Base-by-base conservation (phyloP, 2,329 filamentous ascomycete genomes). In the Fusarium brachygibbosum region DNA sequence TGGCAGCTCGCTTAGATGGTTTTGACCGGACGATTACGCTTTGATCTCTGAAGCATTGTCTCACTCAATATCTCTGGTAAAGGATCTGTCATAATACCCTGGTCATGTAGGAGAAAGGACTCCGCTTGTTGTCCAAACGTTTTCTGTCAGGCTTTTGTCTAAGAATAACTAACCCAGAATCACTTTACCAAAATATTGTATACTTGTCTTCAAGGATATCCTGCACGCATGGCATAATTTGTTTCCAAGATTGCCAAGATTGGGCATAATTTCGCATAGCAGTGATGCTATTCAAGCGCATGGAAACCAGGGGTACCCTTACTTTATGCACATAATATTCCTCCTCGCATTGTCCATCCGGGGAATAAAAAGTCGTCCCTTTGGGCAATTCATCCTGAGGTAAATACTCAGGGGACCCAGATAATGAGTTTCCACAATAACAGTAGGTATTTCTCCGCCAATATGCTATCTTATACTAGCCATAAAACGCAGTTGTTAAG, bases 221-320 rank as follows among this genome's bases (percentile, higher is more conserved):
- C 9, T 29, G 29, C 29, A 10, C 9, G 31, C 28, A 40, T 53
- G 46, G 16, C 25, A 66, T 54, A 46, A 48, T 37, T 23, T 58
- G 56, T 58, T 58, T 55, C 50, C 11, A 17, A 23, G 31, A n/a
- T 16, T 57, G 41, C 40, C 58, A 38, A 51, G 40, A 37, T 21
- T 28, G 52, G 29, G 53, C 31, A 60, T 32, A 60, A 66, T 65
- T 25, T 65, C 54, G 41, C 52, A 57, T 66, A 21, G 34, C 31
- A 42, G 37, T 48, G 25, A 49, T 51, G 51, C 21, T 49, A 55
- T 53, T 53, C 54, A 35, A 21, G 40, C 31, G 41, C 58, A 62
- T 62, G 25, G 37, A 38, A 28, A n/a, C n/a, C 55, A 66, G 55
- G 63, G 63, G 21, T 61, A 50, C 31, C 37, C 55, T 66, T 56